Evolutionary conservation across 2,329 filamentous ascomycete species (phyloP), one percentile per base, ranked within the genome.

Genomic region (Nigrograna mackinnonii): DNA sequence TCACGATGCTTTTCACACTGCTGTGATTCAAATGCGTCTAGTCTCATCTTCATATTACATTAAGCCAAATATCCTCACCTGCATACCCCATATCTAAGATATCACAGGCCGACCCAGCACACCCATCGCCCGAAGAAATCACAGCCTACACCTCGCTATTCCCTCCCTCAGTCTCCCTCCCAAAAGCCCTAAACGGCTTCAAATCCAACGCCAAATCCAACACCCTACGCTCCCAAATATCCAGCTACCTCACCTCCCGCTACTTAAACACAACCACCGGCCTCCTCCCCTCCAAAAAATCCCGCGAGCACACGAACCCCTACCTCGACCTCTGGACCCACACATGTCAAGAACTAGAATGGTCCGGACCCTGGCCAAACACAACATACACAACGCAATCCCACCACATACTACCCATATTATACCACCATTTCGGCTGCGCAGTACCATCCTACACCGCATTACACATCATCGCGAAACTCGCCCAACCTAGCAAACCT

Each of bases 351-450:
- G 76, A 76, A 46, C 73, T 90, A 6, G 79, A 85, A 66, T 86
- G 84, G 83, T 78, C 77, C 37, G 83, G 85, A 1, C 82, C 85
- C 3, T 69, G 78, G 58, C 66, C 71, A 12, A 68, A 69, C 24
- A 79, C 83, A 3, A 74, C 72, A 13, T 68, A 74, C 19, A 76
- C 79, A 4, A 75, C 73, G 39, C 77, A 74, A 45, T 79, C 78
- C 37, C 87, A 91, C 67, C 85, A 86, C 54, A 74, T 88, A 5
- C 75, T 90, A 6, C 86, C 86, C 2, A 73, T 90, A 14, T 75
- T 89, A 41, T 90, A 89, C 77, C 86, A 90, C 68, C 86, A 91
- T 66, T 90, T 90, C 64, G 86, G 86, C 37, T 91, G 86, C 68
- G 79, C 80, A 1, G 83, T 83, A 16, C 87, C 87, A 0, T 81